These are phyloP conservation scores for Xylaria sp. DNA, from an alignment of 2,329 filamentous ascomycete species.

Conservation along the genomic window DNA sequence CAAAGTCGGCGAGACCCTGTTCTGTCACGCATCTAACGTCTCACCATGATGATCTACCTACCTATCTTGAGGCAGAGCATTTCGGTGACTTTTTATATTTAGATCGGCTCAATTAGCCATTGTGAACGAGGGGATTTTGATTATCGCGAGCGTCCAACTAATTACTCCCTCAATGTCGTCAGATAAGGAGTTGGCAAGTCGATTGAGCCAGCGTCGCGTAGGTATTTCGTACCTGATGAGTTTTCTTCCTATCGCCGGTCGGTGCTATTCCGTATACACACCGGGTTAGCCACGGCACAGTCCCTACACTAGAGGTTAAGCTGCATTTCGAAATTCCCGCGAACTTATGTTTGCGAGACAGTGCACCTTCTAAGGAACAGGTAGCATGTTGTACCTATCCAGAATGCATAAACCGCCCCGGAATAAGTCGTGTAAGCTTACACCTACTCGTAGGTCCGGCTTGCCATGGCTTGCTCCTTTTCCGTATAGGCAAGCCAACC, in stretches of 20 bases:
- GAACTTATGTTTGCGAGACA: neutral
- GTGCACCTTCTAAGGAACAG: neutral
- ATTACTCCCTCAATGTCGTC: neutral
- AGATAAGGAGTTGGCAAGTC: too few relatives aligned
- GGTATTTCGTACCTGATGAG: too few relatives aligned
- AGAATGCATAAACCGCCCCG: too few relatives aligned
- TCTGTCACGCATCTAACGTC: neutral
- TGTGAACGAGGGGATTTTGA: neutral
- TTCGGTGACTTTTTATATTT: neutral
- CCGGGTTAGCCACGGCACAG: neutral
- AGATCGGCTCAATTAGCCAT: neutral
- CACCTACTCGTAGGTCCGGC: neutral
- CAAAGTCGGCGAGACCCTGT: neutral
- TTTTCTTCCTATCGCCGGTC: too few relatives aligned
- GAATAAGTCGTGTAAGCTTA: neutral
- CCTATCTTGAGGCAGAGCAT: too few relatives aligned
- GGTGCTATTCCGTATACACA: neutral
- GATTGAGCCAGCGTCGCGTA: too few relatives aligned
- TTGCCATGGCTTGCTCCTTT: neutral
- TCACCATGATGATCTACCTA: too few relatives aligned
- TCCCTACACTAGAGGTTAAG: neutral
- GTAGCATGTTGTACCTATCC: neutral
- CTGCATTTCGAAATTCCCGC: neutral
- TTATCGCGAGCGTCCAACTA: neutral
- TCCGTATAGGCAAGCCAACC: neutral